Evolutionary conservation across 1,284 basidiomycete species (phyloP), one percentile per base, ranked within the genome.

Genomic region (Malassezia dermatis): DNA sequence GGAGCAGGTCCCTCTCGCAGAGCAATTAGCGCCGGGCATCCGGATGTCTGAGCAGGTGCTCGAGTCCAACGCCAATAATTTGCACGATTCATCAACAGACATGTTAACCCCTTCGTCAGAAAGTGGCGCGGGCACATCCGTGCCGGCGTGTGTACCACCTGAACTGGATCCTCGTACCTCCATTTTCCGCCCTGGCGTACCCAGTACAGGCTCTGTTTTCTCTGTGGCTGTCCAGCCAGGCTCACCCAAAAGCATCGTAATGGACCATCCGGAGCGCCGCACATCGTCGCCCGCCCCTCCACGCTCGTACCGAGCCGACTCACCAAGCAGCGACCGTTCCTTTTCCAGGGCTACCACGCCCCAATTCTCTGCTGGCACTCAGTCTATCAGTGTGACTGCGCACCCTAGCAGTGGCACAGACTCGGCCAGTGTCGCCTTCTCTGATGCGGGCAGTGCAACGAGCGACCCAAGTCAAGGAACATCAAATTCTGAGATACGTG

Each of bases 21-120:
- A 73, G 41, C 65, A 73, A 47, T 61, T 73, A 11, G 70, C 70
- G 8, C 70, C 70, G 3, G 70, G 70, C 10, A 73, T 73, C 24
- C 64, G 70, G 21, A 58, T 73, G 2, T 63, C 66, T 7, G 61
- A 62, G 7, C 47, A 56, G 17, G 44, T 53, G 4, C 51, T 60
- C 10, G 8, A 31, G 24, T 17, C 28, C 30, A 10, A 12, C 24
- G 1, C 24, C 3, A 23, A 58, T 15, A 10, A 17, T 13, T 5
- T 42, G 43, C 43, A 27, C 3, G 43, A 27, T 17, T 3, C 28
- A 21, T 27, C 28, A 7, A 17, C 26, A 26, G 17, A 27, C 12
- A 45, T 19, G 11, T 26, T 42, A 8, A 15, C 41, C 6, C 15
- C 15, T 3, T 21, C 37, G 8, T 39, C 37, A 2, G 37, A 39